Base-by-base conservation (phyloP, 2,329 filamentous ascomycete genomes). In the Sclerotinia sclerotiorum region DNA sequence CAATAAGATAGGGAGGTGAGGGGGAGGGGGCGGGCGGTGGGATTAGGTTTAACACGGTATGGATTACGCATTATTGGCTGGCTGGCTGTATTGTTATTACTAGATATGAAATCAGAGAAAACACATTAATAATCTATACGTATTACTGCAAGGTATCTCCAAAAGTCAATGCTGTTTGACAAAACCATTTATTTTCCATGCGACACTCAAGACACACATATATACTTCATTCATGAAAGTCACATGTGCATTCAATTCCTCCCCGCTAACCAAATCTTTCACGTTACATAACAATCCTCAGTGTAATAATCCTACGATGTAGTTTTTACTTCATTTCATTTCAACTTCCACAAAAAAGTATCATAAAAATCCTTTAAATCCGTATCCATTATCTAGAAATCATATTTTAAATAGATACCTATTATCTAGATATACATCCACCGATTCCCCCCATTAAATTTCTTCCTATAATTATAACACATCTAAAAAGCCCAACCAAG, bases 401-500 rank as follows among this genome's bases (percentile, higher is more conserved):
- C 51, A 32, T 61, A 29, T 10, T 5, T 24, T 19, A n/a, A 44
- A 42, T 5, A 48, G 5, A 29, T 29, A 29, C 29, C 29, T 29
- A 29, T 2, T 29, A 29, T 29, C 29, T 29, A 29, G 29, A 29
- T 29, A 29, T 29, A 5, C 29, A 13, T 13, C 17, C 7, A 62
- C 5, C 11, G 49, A 62, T 3, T 32, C 27, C 39, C 27, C 13
- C 27, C 39, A 11, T n/a, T 19, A 19, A 44, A 35, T 55, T 27
- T n/a, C 13, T 8, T 11, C 2, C 4, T 15, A 8, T 10, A 6
- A 35, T 35, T 10, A 29, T 29, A 35, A 35, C 19, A 27, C 13
- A 35, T 27, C 27, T 66, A 69, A 49, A 70, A 70, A 2, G 64
- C 68, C 69, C 68, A 70, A 6, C 69, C 68, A 27, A 69, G 58